Conservation (phyloP, 2,329 filamentous ascomycete species). For the Grosmannia clavigera region DNA sequence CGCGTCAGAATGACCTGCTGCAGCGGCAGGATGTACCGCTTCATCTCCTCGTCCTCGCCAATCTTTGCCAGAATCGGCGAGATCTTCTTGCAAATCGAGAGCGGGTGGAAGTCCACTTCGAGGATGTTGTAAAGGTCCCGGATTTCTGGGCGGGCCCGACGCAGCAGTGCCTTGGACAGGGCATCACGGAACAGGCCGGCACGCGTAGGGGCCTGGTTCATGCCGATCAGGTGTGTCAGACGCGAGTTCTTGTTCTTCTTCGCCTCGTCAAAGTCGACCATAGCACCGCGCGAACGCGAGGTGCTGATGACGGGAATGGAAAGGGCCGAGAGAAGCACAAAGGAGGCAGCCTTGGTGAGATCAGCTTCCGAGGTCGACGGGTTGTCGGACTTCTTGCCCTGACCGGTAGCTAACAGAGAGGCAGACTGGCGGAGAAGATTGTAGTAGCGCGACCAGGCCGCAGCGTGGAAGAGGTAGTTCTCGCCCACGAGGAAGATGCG, state of each 20-base stretch:
- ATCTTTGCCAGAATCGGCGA: constrained; percentile 92
- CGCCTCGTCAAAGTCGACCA: constrained; percentile 93
- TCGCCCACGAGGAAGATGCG: constrained; percentile 97
- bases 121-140: constrained; percentile 96
- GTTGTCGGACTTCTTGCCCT: constrained; percentile 89
- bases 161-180: constrained; percentile 84
- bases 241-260: constrained; percentile 98
- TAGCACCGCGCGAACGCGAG: constrained; percentile 82
- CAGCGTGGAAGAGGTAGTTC: constrained; percentile 98
- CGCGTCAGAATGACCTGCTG: constrained; percentile 98
- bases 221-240: constrained; percentile 88
- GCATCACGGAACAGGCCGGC: constrained; percentile 90
- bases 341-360: constrained; percentile 87
- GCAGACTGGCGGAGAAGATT: constrained; percentile 88
- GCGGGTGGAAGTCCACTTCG: constrained; percentile 96
- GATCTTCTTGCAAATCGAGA: constrained; percentile 98
- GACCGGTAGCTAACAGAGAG: constrained; percentile 67
- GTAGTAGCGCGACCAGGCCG: constrained; percentile 95
- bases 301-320: constrained; percentile 99
- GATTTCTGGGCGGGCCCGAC: constrained; percentile 87
- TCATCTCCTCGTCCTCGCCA: constrained; percentile 86
- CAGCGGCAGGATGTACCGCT: constrained; percentile 87
- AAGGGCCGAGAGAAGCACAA: constrained; percentile 85
- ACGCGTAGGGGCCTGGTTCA: constrained; percentile 80
- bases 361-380: constrained; percentile 80